Percentiles rank a stretch among this genome's conserved stretches.
Evolutionary conservation across 441 rosid genomes (phyloP).

Genomic region (Adansonia grandidieri): DNA sequence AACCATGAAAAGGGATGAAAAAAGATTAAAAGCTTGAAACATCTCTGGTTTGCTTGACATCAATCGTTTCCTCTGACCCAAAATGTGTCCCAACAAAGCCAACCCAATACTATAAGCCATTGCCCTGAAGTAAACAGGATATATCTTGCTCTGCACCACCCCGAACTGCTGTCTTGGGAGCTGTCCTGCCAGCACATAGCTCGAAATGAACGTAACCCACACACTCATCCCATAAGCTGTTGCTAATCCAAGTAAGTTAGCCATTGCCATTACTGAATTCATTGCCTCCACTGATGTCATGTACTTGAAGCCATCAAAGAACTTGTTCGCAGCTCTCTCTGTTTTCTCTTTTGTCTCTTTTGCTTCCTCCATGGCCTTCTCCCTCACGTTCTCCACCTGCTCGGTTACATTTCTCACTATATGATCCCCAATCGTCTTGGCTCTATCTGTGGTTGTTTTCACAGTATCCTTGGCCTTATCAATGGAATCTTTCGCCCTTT

Average conservation of each 20-base stretch:
- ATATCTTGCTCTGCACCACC: constrained; percentile 78
- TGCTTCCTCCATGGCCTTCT: background rate
- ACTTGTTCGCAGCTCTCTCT: background rate
- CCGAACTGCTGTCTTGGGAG: constrained; percentile 77
- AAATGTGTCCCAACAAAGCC: constrained; percentile 61
- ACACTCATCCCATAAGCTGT: constrained; percentile 66
- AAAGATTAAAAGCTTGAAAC: constrained; percentile 60
- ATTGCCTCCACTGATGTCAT: constrained; percentile 1
- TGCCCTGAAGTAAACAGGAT: constrained; percentile 69
- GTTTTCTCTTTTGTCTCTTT: constrained; percentile 21
- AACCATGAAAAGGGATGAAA: constrained; percentile 49
- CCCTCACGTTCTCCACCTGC: background rate
- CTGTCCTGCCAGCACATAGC: constrained; percentile 53
- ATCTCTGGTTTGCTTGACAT: constrained; percentile 44
- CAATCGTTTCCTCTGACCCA: constrained; percentile 35
- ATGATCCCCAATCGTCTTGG: constrained; percentile 13
- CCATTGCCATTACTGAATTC: constrained; percentile 32
- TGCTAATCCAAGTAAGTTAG: constrained; percentile 52
- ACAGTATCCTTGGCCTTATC: constrained; percentile 9
- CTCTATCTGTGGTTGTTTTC: constrained; percentile 24
- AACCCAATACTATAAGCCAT: constrained; percentile 44
- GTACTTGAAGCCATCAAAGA: background rate
- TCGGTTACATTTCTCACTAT: constrained; percentile 25
- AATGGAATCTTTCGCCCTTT: background rate
- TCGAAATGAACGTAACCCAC: constrained; percentile 81